Base-by-base conservation (phyloP, 768 basidiomycete genomes). In the Obba rivulosa region DNA sequence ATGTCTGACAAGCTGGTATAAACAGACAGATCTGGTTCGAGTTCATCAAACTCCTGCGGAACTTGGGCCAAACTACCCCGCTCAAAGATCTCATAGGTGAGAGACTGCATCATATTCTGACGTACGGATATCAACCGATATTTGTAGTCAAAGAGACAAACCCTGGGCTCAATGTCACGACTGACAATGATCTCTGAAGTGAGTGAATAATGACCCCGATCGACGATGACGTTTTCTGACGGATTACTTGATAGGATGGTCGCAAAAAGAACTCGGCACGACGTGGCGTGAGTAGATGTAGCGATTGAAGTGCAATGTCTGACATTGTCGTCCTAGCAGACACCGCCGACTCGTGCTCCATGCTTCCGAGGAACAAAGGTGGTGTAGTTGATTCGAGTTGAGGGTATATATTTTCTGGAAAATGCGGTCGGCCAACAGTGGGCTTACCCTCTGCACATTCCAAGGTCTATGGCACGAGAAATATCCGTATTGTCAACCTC, bases 401-500 rank as follows among this genome's bases (percentile, higher is more conserved):
- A 57, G 58, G 46, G 69, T 70, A n/a, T n/a, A n/a, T n/a, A n/a
- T n/a, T n/a, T n/a, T n/a, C n/a, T n/a, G n/a, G n/a, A n/a, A n/a
- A n/a, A n/a, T 24, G 43, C 45, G 22, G 50, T 39, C 35, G 11
- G 22, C 52, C 25, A 42, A 50, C 16, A n/a, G n/a, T n/a, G n/a
- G n/a, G n/a, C n/a, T n/a, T n/a, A n/a, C n/a, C n/a, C n/a, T n/a
- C n/a, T n/a, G n/a, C n/a, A 35, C 49, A 20, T 49, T 49, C 31
- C 28, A 7, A 31, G 28, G 28, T 31, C 1, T 61, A 59, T 49
- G 73, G 72, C 10, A 73, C 72, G 4, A 51, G 46, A 10, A 74
- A 75, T 45, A 38, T 77, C 21, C 67, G 76, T 8, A 70, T 77
- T 18, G 72, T 66, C 24, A 75, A 77, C 53, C 41, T 66, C 8